A percentile compares a stretch with the other conserved stretches of the same genome.
These are phyloP conservation scores for Thelonectria discophora DNA, from an alignment of 2,329 filamentous ascomycete species.

Conservation along the genomic window DNA sequence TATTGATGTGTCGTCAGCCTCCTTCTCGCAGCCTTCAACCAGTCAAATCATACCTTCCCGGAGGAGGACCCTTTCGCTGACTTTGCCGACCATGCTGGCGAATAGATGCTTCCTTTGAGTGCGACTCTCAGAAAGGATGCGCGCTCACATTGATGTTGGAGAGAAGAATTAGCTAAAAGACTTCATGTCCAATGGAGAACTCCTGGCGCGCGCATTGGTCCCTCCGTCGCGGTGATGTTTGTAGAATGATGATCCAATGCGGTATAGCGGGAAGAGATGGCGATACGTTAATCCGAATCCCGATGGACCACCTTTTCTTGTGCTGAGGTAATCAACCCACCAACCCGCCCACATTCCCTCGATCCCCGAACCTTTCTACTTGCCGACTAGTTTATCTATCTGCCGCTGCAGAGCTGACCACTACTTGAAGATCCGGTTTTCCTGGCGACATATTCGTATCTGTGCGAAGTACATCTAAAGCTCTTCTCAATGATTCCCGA, in stretches of 20 bases:
- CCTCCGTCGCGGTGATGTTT: slow-evolving; percentile 30
- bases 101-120: slow-evolving; percentile 27
- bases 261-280: slow-evolving; percentile 31
- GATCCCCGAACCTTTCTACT: neutral
- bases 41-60: slow-evolving; percentile 60
- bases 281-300: slow-evolving; percentile 29
- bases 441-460: neutral
- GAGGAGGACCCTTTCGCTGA: slow-evolving; percentile 71
- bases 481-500: neutral
- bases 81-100: slow-evolving; percentile 67
- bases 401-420: neutral
- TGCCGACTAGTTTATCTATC: neutral
- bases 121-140: slow-evolving; percentile 23
- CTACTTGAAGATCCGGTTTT: neutral
- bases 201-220: slow-evolving; percentile 39
- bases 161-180: slow-evolving; percentile 27
- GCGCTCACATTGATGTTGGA: slow-evolving; percentile 37
- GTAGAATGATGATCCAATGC: slow-evolving; percentile 23
- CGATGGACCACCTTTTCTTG: neutral
- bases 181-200: slow-evolving; percentile 40
- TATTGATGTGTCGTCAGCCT: slow-evolving; percentile 35
- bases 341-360: slow-evolving; percentile 3
- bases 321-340: neutral
- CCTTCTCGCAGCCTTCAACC: slow-evolving; percentile 26
- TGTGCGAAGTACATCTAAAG: neutral